phyloP scores from a whole-genome alignment of 148 eudicot species.

The Vaccinium corymbosum region DNA sequence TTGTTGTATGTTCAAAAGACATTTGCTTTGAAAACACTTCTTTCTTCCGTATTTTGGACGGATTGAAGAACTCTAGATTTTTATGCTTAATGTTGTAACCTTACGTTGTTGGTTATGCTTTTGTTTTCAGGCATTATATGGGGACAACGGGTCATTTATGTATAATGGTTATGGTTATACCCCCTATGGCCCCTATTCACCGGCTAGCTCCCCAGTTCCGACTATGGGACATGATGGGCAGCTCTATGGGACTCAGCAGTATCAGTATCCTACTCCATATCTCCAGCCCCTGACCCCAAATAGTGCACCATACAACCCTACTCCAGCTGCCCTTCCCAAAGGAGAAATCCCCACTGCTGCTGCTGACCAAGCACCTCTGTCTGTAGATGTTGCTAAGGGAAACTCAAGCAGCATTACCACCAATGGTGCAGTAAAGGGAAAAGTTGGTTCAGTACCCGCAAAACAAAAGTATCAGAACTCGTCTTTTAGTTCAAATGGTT shows the following conservation, averaged over 20 bases:
- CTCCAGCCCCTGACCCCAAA: neutral
- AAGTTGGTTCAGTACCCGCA: neutral
- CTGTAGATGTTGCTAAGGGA: neutral
- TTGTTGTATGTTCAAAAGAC: neutral
- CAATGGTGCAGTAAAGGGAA: neutral
- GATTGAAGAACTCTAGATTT: neutral
- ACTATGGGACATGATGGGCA: constrained; percentile 10
- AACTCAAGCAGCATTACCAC: neutral
- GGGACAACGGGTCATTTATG: constrained; percentile 8
- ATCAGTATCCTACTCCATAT: constrained; percentile 10
- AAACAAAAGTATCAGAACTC: neutral
- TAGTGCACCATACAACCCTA: neutral
- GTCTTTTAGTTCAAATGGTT: constrained; percentile 5
- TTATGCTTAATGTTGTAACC: neutral
- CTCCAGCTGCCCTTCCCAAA: neutral
- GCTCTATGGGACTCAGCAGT: neutral
- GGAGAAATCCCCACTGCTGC: neutral
- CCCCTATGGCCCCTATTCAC: constrained; percentile 1
- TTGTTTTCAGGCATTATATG: constrained; percentile 1
- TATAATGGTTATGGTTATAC: constrained; percentile 1
- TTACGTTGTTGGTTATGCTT: neutral
- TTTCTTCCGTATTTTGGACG: neutral
- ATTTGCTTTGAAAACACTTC: neutral
- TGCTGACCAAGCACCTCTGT: neutral
- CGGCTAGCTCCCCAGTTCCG: constrained; percentile 4